These are phyloP conservation scores for Tirmania nivea DNA, from an alignment of 495 filamentous ascomycete species.

Conservation along the genomic window DNA sequence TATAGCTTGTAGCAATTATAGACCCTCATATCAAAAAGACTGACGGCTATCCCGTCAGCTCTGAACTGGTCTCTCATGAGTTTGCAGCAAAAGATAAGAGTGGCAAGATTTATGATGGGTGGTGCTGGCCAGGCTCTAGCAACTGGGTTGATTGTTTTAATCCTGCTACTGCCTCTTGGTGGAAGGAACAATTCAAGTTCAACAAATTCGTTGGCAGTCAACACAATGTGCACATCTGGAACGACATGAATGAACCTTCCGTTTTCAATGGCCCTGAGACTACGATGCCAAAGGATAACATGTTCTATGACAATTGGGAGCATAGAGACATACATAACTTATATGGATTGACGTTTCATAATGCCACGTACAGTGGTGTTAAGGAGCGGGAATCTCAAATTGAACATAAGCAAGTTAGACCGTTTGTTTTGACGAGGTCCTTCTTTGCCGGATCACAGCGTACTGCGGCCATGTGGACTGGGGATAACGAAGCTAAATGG, in stretches of 20 bases:
- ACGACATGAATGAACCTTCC: conserved; percentile 98
- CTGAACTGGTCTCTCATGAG: conserved; percentile 64
- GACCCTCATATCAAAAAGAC: conserved; percentile 95
- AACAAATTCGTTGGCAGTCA: conserved; percentile 62
- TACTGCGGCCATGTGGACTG: conserved; percentile 90
- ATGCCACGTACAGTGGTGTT: conserved; percentile 72
- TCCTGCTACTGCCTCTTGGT: conserved; percentile 69
- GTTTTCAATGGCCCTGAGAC: conserved; percentile 97
- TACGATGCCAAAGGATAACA: conserved; percentile 93
- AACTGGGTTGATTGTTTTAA: conserved; percentile 94
- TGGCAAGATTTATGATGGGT: conserved; percentile 71
- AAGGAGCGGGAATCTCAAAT: conserved; percentile 54
- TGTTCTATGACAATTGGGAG: conserved; percentile 83
- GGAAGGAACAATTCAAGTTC: conserved; percentile 69
- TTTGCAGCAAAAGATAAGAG: conserved; percentile 77
- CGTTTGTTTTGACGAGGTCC: conserved; percentile 79
- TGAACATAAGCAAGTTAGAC: conserved; percentile 33
- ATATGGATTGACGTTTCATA: conserved; percentile 80
- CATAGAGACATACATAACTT: conserved; percentile 92
- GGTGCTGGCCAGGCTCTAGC: conserved; percentile 95
- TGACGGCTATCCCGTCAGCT: conserved; percentile 47
- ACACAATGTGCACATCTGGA: conserved; percentile 84
- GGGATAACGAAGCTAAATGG: conserved; percentile 89
- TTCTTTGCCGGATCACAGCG: conserved; percentile 84
- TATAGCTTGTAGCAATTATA: conserved; percentile 62